These are phyloP conservation scores for Aspergillus sojae DNA, from an alignment of 2,329 filamentous ascomycete species.

Conservation along the genomic window DNA sequence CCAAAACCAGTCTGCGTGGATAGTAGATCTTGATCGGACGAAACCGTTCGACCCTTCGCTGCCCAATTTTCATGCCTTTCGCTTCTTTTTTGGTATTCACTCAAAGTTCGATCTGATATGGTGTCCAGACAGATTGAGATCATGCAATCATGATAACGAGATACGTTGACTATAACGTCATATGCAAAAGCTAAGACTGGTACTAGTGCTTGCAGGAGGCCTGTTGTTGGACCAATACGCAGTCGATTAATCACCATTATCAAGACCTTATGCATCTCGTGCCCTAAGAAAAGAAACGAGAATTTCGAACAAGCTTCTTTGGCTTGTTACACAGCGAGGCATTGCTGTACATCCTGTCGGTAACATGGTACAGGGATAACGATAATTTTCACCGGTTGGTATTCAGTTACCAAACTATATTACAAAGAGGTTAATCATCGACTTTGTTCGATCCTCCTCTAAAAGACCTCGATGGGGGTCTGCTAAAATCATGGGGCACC, in stretches of 20 bases:
- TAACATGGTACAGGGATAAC: background rate
- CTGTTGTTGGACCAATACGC: background rate
- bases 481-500: background rate
- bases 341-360: background rate
- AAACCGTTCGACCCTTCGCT: background rate
- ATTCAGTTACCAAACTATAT: conserved; percentile 2
- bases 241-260: background rate
- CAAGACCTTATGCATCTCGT: background rate
- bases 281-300: too few species aligned
- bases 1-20: background rate
- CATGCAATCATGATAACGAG: background rate
- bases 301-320: background rate
- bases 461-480: background rate
- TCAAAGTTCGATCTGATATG: background rate
- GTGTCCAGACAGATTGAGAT: background rate
- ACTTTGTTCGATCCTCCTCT: background rate
- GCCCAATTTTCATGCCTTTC: background rate
- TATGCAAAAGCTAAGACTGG: background rate
- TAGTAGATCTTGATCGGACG: background rate
- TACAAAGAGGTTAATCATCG: conserved; percentile 1
- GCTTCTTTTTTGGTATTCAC: background rate
- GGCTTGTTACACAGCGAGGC: background rate
- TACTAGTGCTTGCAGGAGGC: background rate
- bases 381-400: background rate
- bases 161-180: background rate